Conservation (phyloP, 2,329 filamentous ascomycete species). For the Cladophialophora yegresii region DNA sequence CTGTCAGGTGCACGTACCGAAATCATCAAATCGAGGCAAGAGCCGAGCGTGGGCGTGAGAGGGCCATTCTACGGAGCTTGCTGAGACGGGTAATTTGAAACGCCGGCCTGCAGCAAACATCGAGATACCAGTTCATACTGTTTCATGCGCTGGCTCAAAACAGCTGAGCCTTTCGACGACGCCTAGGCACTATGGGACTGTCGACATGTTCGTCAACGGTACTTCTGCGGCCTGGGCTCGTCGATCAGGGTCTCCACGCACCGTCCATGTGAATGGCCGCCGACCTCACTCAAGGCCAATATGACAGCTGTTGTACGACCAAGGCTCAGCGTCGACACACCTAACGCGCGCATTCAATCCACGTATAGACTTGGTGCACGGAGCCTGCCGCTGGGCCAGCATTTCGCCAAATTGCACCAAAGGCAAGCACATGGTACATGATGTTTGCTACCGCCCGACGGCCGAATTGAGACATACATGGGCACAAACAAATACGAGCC, state of each 20-base stretch:
- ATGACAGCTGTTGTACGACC: slow-evolving; percentile 35
- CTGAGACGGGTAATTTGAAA: slow-evolving; percentile 21
- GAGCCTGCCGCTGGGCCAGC: slow-evolving; percentile 1
- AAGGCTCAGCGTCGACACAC: slow-evolving; percentile 1
- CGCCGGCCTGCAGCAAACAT: slow-evolving; percentile 29
- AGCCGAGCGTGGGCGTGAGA: slow-evolving; percentile 1
- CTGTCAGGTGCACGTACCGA: slow-evolving; percentile 19
- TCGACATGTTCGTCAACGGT: slow-evolving; percentile 14
- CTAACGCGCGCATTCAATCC: neutral
- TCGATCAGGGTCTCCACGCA: neutral
- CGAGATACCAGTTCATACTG: slow-evolving; percentile 9
- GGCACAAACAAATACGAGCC: slow-evolving; percentile 25
- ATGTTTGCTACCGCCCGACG: slow-evolving; percentile 27
- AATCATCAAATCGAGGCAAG: slow-evolving; percentile 17
- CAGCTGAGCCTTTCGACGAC: neutral
- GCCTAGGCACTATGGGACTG: slow-evolving; percentile 9
- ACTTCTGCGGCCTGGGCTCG: slow-evolving; percentile 9
- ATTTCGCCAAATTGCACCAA: slow-evolving; percentile 11
- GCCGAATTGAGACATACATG: slow-evolving; percentile 22
- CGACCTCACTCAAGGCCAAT: slow-evolving; percentile 27
- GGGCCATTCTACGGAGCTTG: slow-evolving; percentile 7
- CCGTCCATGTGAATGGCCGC: slow-evolving; percentile 13
- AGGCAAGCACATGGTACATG: slow-evolving; percentile 4
- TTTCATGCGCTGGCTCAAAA: slow-evolving; percentile 21
- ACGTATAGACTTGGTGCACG: neutral